phyloP scores from a whole-genome alignment of 75 land plant species.

The Cryptomeria japonica region DNA sequence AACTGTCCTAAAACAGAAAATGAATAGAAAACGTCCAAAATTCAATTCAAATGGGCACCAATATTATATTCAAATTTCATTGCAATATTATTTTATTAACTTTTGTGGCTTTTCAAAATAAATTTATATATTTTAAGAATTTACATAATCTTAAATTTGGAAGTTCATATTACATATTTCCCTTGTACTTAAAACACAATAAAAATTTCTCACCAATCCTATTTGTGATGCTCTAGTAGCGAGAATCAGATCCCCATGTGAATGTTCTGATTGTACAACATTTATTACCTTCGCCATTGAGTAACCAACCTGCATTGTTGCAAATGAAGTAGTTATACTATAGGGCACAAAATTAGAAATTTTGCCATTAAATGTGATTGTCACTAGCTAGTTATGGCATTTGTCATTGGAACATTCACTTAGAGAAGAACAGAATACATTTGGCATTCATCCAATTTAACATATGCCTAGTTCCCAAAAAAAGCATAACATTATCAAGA shows the following conservation, averaged over 20 bases:
- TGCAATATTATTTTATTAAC: background rate
- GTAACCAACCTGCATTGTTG: conserved; percentile 55
- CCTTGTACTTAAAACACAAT: background rate
- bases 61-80: background rate
- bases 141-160: background rate
- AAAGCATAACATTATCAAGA: background rate
- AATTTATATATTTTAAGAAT: background rate
- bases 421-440: background rate
- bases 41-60: background rate
- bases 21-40: background rate
- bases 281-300: conserved; percentile 76
- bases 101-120: background rate
- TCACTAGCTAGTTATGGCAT: no score
- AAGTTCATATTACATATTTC: background rate
- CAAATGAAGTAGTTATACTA: background rate
- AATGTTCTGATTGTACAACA: conserved; percentile 76
- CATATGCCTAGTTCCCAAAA: background rate
- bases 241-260: conserved; percentile 80
- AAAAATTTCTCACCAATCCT: conserved; percentile 23
- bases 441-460: background rate
- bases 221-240: conserved; percentile 42
- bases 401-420: background rate
- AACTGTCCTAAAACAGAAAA: background rate
- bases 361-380: background rate
- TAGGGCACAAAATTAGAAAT: background rate